These are phyloP conservation scores for Termitomyces sp. DNA, from an alignment of 768 basidiomycete genomes.

Conservation along the genomic window DNA sequence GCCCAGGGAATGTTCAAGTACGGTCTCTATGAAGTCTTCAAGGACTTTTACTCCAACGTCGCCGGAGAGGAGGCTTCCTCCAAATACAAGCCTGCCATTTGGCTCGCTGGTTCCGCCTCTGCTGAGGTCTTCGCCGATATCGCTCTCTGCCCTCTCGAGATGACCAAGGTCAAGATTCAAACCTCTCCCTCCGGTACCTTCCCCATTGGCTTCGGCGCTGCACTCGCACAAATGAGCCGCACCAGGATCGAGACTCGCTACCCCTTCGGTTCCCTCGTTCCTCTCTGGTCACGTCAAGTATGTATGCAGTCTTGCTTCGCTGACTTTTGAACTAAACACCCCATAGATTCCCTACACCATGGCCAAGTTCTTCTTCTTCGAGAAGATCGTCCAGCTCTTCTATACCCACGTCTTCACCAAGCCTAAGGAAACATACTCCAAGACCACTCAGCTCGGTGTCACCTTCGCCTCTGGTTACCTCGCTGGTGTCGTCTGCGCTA, in stretches of 20 bases:
- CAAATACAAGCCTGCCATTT: constrained; percentile 86
- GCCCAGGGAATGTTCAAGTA: constrained; percentile 98
- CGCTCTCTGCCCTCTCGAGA: constrained; percentile 92
- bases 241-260: constrained; percentile 69
- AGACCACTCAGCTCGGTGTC: constrained; percentile 81
- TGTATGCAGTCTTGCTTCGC: neutral
- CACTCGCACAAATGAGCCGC: constrained; percentile 62
- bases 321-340: neutral
- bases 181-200: constrained; percentile 71
- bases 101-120: constrained; percentile 90
- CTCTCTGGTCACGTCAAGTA: constrained; percentile 86
- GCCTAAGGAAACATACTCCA: constrained; percentile 73
- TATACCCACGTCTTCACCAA: constrained; percentile 81
- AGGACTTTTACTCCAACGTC: constrained; percentile 86
- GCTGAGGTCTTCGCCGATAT: constrained; percentile 96
- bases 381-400: constrained; percentile 82
- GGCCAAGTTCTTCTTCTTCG: constrained; percentile 98
- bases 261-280: constrained; percentile 81
- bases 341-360: constrained; percentile 92
- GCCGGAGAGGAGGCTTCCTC: constrained; percentile 76
- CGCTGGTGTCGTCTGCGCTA: constrained; percentile 92
- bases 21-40: constrained; percentile 97
- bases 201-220: constrained; percentile 69
- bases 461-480: constrained; percentile 91
- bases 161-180: constrained; percentile 91